Conservation (phyloP, 2,329 filamentous ascomycete species). For the Chaetomium sp. region DNA sequence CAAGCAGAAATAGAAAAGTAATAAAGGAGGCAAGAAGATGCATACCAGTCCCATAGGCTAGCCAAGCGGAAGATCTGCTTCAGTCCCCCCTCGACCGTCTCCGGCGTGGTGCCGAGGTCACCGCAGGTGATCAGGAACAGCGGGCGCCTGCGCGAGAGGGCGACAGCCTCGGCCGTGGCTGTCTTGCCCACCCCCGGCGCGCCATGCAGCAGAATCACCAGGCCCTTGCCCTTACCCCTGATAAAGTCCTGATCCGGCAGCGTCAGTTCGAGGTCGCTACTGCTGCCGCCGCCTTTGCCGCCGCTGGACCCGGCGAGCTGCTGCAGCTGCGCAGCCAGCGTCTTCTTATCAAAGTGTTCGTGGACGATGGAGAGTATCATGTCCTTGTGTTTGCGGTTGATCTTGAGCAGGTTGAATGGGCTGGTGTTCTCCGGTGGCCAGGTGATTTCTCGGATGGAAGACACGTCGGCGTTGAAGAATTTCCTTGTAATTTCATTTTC, state of each 20-base stretch:
- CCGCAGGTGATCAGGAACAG: constrained; percentile 30
- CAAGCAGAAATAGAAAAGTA: neutral
- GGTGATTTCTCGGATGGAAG: neutral
- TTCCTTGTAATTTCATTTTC: neutral
- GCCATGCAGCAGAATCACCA: constrained; percentile 32
- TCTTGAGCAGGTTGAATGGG: neutral
- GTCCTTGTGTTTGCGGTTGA: neutral
- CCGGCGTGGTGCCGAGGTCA: constrained; percentile 12
- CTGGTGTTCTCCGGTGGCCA: neutral
- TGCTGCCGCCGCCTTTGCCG: neutral
- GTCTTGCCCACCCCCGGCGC: constrained; percentile 36
- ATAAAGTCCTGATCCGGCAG: neutral
- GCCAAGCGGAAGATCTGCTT: constrained; percentile 22
- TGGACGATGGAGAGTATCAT: neutral
- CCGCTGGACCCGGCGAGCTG: neutral
- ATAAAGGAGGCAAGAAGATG: neutral
- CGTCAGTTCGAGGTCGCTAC: neutral
- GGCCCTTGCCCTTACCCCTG: constrained; percentile 29
- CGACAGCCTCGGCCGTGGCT: constrained; percentile 31
- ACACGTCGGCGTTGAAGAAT: neutral
- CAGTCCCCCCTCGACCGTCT: constrained; percentile 26
- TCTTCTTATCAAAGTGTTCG: neutral
- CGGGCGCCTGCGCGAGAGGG: constrained; percentile 30
- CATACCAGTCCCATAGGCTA: constrained; percentile 23
- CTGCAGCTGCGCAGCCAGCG: neutral